Percentiles rank a stretch among this genome's conserved stretches.
phyloP scores from a whole-genome alignment of 2,329 filamentous ascomycete species.

The Alternaria ventricosa region DNA sequence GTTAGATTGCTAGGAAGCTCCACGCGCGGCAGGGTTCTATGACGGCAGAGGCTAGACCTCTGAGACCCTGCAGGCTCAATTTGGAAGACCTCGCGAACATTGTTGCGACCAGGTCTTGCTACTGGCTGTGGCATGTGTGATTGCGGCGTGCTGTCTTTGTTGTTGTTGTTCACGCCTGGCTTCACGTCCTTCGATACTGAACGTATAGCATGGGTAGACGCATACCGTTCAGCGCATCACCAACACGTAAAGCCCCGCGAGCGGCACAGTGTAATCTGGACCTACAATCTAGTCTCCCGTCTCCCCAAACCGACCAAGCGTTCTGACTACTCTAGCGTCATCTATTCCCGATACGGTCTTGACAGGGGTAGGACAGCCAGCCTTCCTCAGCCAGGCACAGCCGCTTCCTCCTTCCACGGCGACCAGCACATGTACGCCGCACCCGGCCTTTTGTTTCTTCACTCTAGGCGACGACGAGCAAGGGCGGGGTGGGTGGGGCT shows the following conservation, averaged over 20 bases:
- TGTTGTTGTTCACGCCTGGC: neutral
- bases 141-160: neutral
- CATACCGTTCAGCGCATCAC: neutral
- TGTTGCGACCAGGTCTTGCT: neutral
- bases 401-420: neutral
- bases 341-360: neutral
- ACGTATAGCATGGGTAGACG: neutral
- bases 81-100: neutral
- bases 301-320: neutral
- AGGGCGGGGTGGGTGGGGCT: neutral
- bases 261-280: neutral
- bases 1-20: constrained; percentile 4
- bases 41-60: neutral
- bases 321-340: neutral
- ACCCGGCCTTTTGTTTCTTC: neutral
- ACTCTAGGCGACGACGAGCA: neutral
- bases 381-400: constrained; percentile 9
- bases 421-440: constrained; percentile 2
- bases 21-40: neutral
- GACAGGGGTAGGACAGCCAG: constrained; percentile 3
- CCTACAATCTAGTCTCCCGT: neutral
- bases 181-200: neutral
- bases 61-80: neutral
- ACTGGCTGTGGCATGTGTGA: neutral
- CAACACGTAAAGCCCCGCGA: neutral